phyloP scores from a whole-genome alignment of 306 rosid species.

The Acacia crassicarpa region DNA sequence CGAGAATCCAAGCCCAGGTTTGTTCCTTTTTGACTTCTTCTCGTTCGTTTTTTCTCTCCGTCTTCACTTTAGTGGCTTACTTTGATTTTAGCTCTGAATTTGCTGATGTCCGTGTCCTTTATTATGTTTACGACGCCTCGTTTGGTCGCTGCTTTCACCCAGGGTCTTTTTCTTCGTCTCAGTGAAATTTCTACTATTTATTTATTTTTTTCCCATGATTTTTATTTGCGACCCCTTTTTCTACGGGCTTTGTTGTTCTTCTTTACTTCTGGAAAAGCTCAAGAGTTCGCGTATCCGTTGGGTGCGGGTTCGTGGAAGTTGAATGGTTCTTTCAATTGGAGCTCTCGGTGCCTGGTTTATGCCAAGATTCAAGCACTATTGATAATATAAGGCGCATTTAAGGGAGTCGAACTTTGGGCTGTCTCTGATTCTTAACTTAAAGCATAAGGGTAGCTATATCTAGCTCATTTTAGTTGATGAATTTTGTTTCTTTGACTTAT shows the following conservation, averaged over 20 bases:
- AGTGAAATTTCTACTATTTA: conserved; percentile 6
- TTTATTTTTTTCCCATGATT: neutral
- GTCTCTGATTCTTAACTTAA: neutral
- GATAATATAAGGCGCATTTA: neutral
- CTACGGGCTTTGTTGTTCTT: neutral
- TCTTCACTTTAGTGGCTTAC: neutral
- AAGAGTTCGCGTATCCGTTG: neutral
- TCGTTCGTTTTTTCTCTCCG: neutral
- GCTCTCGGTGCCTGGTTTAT: neutral
- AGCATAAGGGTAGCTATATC: conserved; percentile 8
- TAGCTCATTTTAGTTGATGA: conserved; percentile 14
- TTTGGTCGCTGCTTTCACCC: neutral
- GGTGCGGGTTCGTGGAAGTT: neutral
- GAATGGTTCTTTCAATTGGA: neutral
- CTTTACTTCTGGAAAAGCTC: neutral
- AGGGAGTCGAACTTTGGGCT: neutral
- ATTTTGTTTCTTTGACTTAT: neutral
- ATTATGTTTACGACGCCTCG: neutral
- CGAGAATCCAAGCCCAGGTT: neutral
- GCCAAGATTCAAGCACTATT: neutral
- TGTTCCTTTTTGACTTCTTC: neutral
- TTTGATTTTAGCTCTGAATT: neutral
- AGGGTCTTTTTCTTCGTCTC: neutral
- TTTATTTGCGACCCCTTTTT: neutral
- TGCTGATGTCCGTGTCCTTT: neutral